phyloP scores from a whole-genome alignment of 2,329 filamentous ascomycete species.

The Trichoderma sp. region DNA sequence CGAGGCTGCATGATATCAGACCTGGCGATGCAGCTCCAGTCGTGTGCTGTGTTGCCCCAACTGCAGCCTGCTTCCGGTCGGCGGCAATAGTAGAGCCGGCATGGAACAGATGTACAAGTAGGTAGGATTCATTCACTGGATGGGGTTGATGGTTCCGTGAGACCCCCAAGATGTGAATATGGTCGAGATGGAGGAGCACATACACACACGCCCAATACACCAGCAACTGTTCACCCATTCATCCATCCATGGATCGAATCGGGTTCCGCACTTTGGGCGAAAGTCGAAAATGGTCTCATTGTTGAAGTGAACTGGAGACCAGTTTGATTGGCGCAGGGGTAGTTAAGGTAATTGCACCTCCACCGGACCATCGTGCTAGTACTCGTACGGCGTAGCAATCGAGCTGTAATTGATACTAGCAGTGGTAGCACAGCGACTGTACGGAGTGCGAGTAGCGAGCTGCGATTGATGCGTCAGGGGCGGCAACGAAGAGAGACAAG shows the following conservation, averaged over 20 bases:
- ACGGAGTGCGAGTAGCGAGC: not conserved
- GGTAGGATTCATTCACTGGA: not conserved
- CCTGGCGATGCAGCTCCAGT: not conserved
- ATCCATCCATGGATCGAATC: not conserved
- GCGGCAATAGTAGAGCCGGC: constrained; percentile 7
- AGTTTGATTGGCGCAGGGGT: constrained; percentile 18
- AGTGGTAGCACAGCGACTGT: not conserved
- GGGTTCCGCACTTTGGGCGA: not conserved
- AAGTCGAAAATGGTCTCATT: not conserved
- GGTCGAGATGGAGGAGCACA: not conserved
- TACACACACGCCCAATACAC: not conserved
- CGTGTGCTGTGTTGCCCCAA: not conserved
- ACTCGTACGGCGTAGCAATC: not conserved
- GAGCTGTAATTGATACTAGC: not conserved
- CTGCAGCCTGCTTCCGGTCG: not conserved
- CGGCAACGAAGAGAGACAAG: not conserved
- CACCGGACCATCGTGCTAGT: not conserved
- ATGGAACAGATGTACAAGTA: not conserved
- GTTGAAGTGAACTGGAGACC: not conserved
- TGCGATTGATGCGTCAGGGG: constrained; percentile 10
- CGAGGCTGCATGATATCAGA: constrained; percentile 11
- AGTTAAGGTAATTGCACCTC: not conserved
- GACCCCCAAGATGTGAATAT: not conserved
- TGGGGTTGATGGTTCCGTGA: not conserved
- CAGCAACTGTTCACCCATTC: not conserved